Evolutionary conservation across 805 yeast genomes (phyloP), one percentile per base, ranked within the genome.

Genomic region (Saccharomycopsis olivae): DNA sequence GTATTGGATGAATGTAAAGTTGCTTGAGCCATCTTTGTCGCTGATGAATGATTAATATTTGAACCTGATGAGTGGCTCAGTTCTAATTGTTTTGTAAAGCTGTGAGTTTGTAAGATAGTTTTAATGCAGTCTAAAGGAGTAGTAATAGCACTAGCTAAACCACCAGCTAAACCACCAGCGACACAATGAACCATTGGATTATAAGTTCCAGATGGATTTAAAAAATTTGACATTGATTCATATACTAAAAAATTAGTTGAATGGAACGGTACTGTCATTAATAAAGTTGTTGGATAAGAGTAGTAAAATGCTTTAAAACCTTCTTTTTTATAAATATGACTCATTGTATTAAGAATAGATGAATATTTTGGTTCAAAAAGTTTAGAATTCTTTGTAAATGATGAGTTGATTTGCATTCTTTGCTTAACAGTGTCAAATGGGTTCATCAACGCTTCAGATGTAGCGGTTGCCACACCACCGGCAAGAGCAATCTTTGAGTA

Each of bases 341-440:
- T 55, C 2, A 77, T 72, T 5, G 65, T 54, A 32, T 59, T 53
- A 31, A 58, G 48, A 58, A 45, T 55, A 38, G 39, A n/a, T 13
- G 39, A n/a, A 30, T 37, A 24, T 20, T 28, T 31, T 9, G 25
- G 17, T 18, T 38, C 33, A 55, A 38, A 53, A 51, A 15, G 63
- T 59, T 41, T 55, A 37, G 47, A 58, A 60, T 36, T 15, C 6
- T 27, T 39, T 24, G 41, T 39, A 32, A 35, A 41, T 38, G 43
- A 42, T 31, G 59, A 47, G 10, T 57, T 56, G 29, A 74, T 50
- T 60, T 89, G 98, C 95, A 89, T 86, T 60, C 97, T 71, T 64
- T 89, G 98, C 58, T 89, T 89, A 44, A 92, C 66, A 20, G 89
- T 94, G 54, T 89, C 98, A 54, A 89, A 89, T 29, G 98, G 98